Evolutionary conservation across 1,139 yeast species (phyloP), one percentile per base, ranked within the genome.

Genomic region (Saccharomycopsis hybrid): DNA sequence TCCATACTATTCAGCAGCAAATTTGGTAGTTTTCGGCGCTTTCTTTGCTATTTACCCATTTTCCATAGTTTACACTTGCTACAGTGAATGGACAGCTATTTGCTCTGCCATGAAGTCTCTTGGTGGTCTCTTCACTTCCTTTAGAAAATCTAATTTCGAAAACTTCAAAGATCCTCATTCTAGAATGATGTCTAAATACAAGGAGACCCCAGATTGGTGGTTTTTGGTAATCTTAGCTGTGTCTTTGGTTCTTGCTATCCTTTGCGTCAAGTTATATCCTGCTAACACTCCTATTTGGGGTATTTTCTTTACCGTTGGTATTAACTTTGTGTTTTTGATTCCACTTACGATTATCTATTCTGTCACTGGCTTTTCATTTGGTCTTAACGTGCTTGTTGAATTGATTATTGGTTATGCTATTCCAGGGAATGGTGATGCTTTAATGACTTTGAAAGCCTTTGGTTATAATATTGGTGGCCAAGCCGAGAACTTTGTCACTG

Each of bases 201-300:
- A 69, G 39, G 87, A 81, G 57, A 85, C 79, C 24, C 86, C 86
- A 8, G 82, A 79, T 54, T 75, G 77, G 76, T 77, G 78, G 72
- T 81, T 74, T 57, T 56, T 76, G 28, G 50, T 66, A 9, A 71
- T 80, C 18, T 63, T 80, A 51, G 54, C 76, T n/a, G 55, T 73
- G 25, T 71, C 85, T 2, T 59, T 79, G 4, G 72, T 68, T 4
- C 65, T 78, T 49, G 82, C 77, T 3, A 71, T 79, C 33, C 57
- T 76, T 2, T 66, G 71, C 56, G 73, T 78, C 25, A 62, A 73
- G 55, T 53, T 70, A 2, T 78, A 75, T 58, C 76, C 76, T 24
- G 70, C 69, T 1, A 58, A 65, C 48, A 69, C 74, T 2, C 76
- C 76, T 24, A 70, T 69, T 7, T 72, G 76, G 82, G 74, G 77